Conservation (phyloP, 768 basidiomycete genomes). For the Serendipita sp. region DNA sequence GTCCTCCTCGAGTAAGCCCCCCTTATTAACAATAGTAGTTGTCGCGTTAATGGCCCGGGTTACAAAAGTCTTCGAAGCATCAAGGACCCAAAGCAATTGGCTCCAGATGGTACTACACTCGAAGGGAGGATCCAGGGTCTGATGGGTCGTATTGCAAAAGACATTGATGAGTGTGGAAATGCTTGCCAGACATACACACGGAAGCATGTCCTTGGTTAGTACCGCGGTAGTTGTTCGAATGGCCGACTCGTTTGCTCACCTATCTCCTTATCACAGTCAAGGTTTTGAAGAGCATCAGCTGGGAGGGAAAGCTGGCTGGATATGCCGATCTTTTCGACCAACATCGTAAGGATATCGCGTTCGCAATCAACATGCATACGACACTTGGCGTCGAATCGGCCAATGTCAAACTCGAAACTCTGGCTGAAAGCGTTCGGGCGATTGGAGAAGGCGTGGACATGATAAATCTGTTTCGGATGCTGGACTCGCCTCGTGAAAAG, state of each 20-base stretch:
- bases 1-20: constrained; percentile 27
- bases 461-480: constrained; percentile 13
- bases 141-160: constrained; percentile 20
- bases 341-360: no score
- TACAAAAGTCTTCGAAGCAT: constrained; percentile 18
- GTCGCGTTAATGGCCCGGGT: no score
- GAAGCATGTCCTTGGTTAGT: constrained; percentile 24
- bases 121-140: constrained; percentile 19
- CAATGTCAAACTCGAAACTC: constrained; percentile 11
- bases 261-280: background rate
- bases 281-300: constrained; percentile 16
- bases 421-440: constrained; percentile 6
- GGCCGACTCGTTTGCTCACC: background rate
- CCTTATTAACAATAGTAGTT: background rate
- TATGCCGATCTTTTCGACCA: constrained; percentile 15
- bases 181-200: constrained; percentile 32
- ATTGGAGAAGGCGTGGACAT: constrained; percentile 9
- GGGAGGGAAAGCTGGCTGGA: constrained; percentile 16
- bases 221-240: no score
- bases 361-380: no score
- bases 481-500: constrained; percentile 25
- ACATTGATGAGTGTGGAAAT: constrained; percentile 29
- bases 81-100: constrained; percentile 15
- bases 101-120: constrained; percentile 21
- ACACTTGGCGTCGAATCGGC: constrained; percentile 13